phyloP scores from a whole-genome alignment of 2,329 filamentous ascomycete species.

The Pseudopyricularia javanii region DNA sequence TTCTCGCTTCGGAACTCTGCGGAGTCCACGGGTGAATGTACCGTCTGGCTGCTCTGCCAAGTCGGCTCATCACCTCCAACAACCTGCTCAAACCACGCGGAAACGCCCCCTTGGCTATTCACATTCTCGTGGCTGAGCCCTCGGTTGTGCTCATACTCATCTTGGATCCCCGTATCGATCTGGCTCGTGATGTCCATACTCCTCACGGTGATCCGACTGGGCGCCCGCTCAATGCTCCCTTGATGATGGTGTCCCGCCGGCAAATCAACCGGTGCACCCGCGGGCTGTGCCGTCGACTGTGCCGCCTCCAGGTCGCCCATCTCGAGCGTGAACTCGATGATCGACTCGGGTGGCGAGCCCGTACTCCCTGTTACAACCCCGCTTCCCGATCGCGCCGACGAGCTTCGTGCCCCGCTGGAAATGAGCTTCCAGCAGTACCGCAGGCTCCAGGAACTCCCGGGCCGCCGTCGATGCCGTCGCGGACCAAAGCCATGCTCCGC shows the following conservation, averaged over 20 bases:
- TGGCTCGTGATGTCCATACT: neutral
- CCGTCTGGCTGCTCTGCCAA: no score
- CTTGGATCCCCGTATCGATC: neutral
- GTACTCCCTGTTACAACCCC: neutral
- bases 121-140: neutral
- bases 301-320: neutral
- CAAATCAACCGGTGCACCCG: no score
- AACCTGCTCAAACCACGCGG: no score
- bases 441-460: neutral
- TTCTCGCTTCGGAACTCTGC: no score
- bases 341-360: neutral
- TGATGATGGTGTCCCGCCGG: neutral
- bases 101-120: neutral
- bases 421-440: neutral
- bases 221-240: neutral
- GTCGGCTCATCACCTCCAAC: no score
- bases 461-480: neutral
- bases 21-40: no score
- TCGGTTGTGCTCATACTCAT: neutral
- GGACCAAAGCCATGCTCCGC: neutral
- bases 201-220: neutral
- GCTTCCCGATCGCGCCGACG: neutral
- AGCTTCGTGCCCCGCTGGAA: neutral
- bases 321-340: neutral
- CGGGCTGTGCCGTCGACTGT: neutral